Conservation (phyloP, 345 rosid species). For the Citrus inodora region DNA sequence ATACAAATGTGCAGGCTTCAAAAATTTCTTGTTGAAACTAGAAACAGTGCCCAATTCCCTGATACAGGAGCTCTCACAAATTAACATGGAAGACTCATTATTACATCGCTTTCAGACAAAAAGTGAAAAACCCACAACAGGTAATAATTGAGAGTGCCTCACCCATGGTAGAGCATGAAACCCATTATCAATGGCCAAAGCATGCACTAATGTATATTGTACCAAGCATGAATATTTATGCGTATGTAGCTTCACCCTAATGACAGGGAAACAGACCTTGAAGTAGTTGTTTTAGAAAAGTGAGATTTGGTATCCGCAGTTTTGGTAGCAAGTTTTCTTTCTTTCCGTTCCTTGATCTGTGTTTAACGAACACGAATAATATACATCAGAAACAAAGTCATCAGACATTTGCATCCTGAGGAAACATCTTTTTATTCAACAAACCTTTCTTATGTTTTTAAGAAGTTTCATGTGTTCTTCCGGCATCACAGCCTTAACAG, state of each 20-base stretch:
- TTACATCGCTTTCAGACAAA: neutral
- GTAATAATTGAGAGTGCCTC: neutral
- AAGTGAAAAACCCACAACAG: neutral
- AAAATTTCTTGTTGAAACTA: neutral
- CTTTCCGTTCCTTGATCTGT: slow-evolving; percentile 81
- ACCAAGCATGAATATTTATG: neutral
- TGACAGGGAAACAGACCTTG: slow-evolving; percentile 48
- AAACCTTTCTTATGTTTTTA: slow-evolving; percentile 89
- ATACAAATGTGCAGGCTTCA: neutral
- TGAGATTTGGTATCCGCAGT: slow-evolving; percentile 68
- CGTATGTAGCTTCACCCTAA: neutral
- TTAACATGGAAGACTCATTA: neutral
- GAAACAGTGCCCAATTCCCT: neutral
- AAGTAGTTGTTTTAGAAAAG: slow-evolving; percentile 69
- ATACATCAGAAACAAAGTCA: slow-evolving; percentile 4
- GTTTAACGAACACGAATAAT: slow-evolving; percentile 19
- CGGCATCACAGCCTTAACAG: slow-evolving; percentile 97
- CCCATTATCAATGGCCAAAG: neutral
- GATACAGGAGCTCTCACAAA: neutral
- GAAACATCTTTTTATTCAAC: slow-evolving; percentile 4
- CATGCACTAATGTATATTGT: neutral
- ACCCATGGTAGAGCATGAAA: neutral
- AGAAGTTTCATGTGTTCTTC: slow-evolving; percentile 95
- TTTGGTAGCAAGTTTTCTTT: slow-evolving; percentile 48
- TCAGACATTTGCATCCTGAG: slow-evolving; percentile 4